These are phyloP conservation scores for Aristolochia contorta DNA, from an alignment of 164 flowering plant genomes.

Conservation along the genomic window DNA sequence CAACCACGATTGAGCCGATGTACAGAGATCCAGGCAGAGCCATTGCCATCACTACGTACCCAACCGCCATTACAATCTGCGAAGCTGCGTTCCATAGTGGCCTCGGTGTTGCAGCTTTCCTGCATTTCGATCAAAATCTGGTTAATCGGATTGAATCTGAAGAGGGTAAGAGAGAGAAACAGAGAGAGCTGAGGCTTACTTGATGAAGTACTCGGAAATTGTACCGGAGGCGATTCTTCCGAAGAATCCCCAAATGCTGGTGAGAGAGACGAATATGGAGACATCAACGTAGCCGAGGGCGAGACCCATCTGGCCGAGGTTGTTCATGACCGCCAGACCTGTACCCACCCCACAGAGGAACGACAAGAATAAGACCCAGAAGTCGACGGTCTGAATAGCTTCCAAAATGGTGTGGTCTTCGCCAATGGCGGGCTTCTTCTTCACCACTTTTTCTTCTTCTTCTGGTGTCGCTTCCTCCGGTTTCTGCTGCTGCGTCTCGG, in stretches of 20 bases:
- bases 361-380: constrained; percentile 72
- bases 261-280: constrained; percentile 70
- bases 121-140: constrained; percentile 15
- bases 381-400: constrained; percentile 53
- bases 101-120: constrained; percentile 77
- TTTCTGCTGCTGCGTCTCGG: neutral
- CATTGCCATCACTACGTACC: constrained; percentile 63
- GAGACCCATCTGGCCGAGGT: constrained; percentile 81
- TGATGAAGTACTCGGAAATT: constrained; percentile 64
- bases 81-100: constrained; percentile 89
- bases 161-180: too few relatives aligned
- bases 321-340: constrained; percentile 85
- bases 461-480: constrained; percentile 6
- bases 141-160: too few relatives aligned
- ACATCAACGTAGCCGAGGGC: constrained; percentile 81
- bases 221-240: constrained; percentile 74
- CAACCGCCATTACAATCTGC: constrained; percentile 73
- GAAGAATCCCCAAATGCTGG: constrained; percentile 81
- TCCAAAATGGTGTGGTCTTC: constrained; percentile 78
- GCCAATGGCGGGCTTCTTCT: constrained; percentile 43
- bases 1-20: constrained; percentile 68
- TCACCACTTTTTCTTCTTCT: constrained; percentile 7
- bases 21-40: constrained; percentile 79
- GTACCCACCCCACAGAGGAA: constrained; percentile 92
- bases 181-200: constrained; percentile 29